Conservation (phyloP, 75 land plant genomes). For the Sequoia sempervirens region DNA sequence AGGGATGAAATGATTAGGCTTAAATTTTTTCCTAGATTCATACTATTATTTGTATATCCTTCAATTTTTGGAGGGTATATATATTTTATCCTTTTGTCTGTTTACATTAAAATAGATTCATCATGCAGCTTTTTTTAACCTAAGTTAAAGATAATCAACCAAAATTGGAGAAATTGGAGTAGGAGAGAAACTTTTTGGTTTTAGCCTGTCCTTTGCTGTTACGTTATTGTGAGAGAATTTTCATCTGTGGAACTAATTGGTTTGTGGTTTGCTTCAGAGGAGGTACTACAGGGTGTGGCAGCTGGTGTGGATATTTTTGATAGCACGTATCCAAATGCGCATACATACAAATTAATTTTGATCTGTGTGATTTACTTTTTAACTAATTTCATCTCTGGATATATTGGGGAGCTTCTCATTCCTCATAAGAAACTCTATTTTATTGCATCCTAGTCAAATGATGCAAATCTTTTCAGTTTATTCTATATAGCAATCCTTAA, state of each 20-base stretch:
- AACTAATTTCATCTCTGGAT: background rate
- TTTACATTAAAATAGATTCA: no score
- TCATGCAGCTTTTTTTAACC: background rate
- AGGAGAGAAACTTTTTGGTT: background rate
- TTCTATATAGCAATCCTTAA: background rate
- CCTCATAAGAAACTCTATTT: background rate
- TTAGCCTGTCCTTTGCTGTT: background rate
- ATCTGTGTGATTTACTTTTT: background rate
- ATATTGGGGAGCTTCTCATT: background rate
- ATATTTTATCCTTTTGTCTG: background rate
- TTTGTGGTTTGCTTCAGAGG: conserved; percentile 58
- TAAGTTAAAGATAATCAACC: background rate
- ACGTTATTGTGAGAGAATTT: background rate
- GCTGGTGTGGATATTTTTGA: conserved; percentile 90
- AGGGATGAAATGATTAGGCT: no score
- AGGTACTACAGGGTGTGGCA: conserved; percentile 85
- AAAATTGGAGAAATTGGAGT: background rate
- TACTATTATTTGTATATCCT: background rate
- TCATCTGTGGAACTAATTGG: background rate
- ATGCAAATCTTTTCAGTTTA: background rate
- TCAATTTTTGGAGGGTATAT: background rate
- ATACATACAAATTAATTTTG: background rate
- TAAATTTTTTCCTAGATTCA: background rate
- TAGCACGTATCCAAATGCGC: conserved; percentile 53
- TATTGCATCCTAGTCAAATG: background rate